A percentile compares a stretch with the other conserved stretches of the same genome.
Conservation (phyloP, 2,329 filamentous ascomycete genomes). For the Trichoderma sp. region DNA sequence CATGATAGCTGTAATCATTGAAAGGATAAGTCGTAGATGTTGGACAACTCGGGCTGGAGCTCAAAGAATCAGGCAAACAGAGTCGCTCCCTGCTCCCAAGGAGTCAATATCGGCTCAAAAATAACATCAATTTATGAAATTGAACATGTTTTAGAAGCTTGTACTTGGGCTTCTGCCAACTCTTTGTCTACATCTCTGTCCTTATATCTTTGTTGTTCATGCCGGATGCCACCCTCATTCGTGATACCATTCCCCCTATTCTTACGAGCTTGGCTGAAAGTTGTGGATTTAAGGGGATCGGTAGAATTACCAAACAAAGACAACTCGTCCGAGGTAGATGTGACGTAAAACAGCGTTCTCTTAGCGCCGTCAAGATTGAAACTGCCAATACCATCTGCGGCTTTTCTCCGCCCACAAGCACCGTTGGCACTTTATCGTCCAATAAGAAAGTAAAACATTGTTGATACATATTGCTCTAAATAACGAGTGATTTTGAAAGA, state of each 20-base stretch:
- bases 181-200: too few relatives aligned
- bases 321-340: background rate
- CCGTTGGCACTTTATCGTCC: background rate
- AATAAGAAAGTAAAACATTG: background rate
- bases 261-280: background rate
- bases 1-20: background rate
- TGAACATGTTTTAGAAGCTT: background rate
- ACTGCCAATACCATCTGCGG: background rate
- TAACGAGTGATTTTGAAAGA: background rate
- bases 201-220: background rate
- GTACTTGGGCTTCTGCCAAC: too few relatives aligned
- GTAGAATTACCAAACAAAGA: background rate
- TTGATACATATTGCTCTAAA: background rate
- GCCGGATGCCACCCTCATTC: background rate
- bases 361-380: background rate
- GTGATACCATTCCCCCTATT: background rate
- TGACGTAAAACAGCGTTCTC: background rate
- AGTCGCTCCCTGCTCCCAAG: background rate
- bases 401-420: background rate
- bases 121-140: background rate
- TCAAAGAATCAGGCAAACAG: background rate
- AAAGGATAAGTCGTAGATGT: background rate
- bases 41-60: background rate
- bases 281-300: background rate
- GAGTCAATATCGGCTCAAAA: background rate